Base-by-base conservation (phyloP, 192 early-diverging fungal species). In the Geranomyces michiganensis region DNA sequence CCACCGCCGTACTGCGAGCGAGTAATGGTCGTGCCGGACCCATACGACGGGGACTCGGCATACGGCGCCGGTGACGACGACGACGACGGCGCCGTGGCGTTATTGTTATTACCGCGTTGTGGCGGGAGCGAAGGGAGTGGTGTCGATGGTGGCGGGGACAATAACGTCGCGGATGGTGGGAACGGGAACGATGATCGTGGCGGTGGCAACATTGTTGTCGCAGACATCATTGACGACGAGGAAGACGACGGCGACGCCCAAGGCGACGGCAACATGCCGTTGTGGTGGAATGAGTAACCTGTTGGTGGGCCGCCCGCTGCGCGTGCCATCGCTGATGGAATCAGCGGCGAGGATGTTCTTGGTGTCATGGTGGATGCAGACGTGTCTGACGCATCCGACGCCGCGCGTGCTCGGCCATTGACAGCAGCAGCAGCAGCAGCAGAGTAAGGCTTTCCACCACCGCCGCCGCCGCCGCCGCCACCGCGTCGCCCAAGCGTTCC, bases 1-100 rank as follows among this genome's bases (percentile, higher is more conserved):
- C n/a, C n/a, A n/a, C n/a, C n/a, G n/a, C n/a, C n/a, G n/a, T n/a
- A 41, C 36, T 3, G 36, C 36, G 36, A 41, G 36, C 51, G 51
- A 15, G 51, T 53, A n/a, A 53, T n/a, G 51, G 51, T 53, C 24
- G 51, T 53, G 51, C 51, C 51, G 6, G 51, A 53, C 36, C 5
- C 36, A 10, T 41, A 41, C 36, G 51, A 53, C 7, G 51, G 17
- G 19, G 51, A 24, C 3, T 53, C n/a, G 4, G 36, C 36, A 41
- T 41, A 41, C 36, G 51, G 51, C 27, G 58, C 1, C 6, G 58
- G 58, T 8, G 58, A 31, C 12, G 58, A 29, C 27, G 58, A 32
- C 2, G 26, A 8, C 51, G 19, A 2, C 51, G 51, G 6, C 21
- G 51, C 51, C 51, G 51, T 24, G 4, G 19, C 12, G 12, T 10